A percentile compares a stretch with the other conserved stretches of the same genome.
Conservation (phyloP, 2,329 filamentous ascomycete genomes). For the Sarocladium oryzae region DNA sequence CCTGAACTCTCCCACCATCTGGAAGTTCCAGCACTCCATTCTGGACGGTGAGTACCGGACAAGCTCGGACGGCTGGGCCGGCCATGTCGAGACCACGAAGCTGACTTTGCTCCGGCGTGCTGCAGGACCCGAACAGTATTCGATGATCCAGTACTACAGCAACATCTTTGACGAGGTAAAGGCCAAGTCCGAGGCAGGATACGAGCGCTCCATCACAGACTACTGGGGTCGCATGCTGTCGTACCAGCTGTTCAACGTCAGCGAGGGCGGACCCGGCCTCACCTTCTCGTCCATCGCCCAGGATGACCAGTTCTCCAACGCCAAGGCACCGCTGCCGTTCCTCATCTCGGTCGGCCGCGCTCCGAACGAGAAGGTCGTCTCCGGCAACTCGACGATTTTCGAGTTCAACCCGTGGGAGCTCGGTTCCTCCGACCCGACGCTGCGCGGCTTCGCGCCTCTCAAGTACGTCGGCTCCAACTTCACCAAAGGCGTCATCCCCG, state of each 20-base stretch:
- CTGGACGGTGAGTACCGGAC: conserved; percentile 23
- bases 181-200: conserved; percentile 34
- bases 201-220: conserved; percentile 67
- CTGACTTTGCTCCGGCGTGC: not conserved
- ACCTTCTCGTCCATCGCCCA: conserved; percentile 69
- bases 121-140: conserved; percentile 28
- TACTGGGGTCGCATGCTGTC: conserved; percentile 84
- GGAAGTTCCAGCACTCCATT: conserved; percentile 36
- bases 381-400: conserved; percentile 53
- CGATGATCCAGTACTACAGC: conserved; percentile 32
- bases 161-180: conserved; percentile 28
- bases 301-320: conserved; percentile 35
- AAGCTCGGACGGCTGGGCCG: not conserved
- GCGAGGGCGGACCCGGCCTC: conserved; percentile 65
- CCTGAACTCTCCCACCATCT: conserved; percentile 28
- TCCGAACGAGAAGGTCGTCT: conserved; percentile 36
- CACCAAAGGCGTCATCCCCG: conserved; percentile 37
- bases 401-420: conserved; percentile 63
- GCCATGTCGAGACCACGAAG: not conserved
- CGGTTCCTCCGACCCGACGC: conserved; percentile 54
- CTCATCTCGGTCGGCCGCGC: conserved; percentile 42
- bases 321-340: conserved; percentile 40
- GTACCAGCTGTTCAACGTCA: conserved; percentile 75
- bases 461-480: conserved; percentile 56
- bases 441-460: conserved; percentile 53